These are phyloP conservation scores for Lasiodiplodia citricola DNA, from an alignment of 2,329 filamentous ascomycete species.

Conservation along the genomic window DNA sequence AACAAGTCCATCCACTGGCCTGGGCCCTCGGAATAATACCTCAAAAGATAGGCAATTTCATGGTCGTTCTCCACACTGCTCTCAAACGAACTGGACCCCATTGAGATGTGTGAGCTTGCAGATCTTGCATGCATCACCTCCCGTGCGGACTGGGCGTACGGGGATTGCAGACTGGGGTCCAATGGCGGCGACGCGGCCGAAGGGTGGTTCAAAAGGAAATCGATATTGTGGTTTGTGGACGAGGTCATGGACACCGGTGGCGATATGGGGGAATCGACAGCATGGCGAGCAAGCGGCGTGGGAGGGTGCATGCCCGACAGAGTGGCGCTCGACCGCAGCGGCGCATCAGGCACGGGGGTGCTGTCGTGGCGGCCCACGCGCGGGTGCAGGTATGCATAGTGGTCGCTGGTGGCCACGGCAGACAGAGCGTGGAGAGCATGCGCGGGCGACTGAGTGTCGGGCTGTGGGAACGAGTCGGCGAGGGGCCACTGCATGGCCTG, in stretches of 20 bases:
- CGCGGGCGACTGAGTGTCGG: conserved; percentile 43
- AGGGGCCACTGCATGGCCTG: conserved; percentile 27
- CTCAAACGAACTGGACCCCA: conserved; percentile 20
- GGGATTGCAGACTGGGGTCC: conserved; percentile 41
- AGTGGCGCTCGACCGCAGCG: conserved; percentile 28
- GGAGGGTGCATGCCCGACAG: conserved; percentile 31
- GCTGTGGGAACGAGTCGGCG: conserved; percentile 1
- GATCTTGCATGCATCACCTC: conserved; percentile 13
- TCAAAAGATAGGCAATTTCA: conserved; percentile 64
- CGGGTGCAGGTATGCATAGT: conserved; percentile 43
- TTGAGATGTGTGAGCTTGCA: conserved; percentile 24
- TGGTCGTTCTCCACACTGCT: conserved; percentile 49
- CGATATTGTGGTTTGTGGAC: conserved; percentile 54
- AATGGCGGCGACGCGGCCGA: conserved; percentile 41
- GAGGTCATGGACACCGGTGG: conserved; percentile 49
- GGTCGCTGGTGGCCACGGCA: conserved; percentile 54
- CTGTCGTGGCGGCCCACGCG: conserved; percentile 35
- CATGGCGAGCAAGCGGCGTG: conserved; percentile 34
- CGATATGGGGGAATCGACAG: conserved; percentile 41
- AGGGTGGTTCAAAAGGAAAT: conserved; percentile 59
- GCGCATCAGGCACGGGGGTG: conserved; percentile 32
- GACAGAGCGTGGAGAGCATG: conserved; percentile 62
- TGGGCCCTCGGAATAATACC: conserved; percentile 65
- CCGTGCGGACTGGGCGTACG: conserved; percentile 34
- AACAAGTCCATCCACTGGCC: conserved; percentile 66